Percentiles rank a stretch among this genome's conserved stretches.
These are phyloP conservation scores for Cynara cardunculus DNA, from an alignment of 129 eudicot species.

Conservation along the genomic window DNA sequence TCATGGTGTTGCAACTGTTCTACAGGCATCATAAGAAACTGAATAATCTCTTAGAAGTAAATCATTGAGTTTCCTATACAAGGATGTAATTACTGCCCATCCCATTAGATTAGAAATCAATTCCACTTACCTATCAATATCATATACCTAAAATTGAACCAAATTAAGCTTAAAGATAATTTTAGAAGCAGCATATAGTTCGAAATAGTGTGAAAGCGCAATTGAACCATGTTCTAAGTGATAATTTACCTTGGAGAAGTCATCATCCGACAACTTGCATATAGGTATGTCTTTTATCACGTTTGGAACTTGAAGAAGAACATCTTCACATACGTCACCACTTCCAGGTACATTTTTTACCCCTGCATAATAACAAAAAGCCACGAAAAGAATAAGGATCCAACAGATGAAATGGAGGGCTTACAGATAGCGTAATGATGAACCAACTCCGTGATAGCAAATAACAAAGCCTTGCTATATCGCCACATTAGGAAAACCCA, in stretches of 20 bases:
- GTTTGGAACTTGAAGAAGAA: slow-evolving; percentile 62
- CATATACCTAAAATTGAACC: background rate
- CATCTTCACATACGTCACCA: slow-evolving; percentile 26
- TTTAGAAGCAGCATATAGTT: background rate
- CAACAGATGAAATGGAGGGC: background rate
- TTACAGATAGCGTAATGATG: background rate
- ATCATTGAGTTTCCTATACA: background rate
- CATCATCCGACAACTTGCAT: slow-evolving; percentile 62
- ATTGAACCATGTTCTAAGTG: slow-evolving; percentile 4
- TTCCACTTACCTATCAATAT: background rate
- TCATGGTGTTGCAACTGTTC: background rate
- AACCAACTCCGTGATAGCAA: background rate
- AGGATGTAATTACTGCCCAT: background rate
- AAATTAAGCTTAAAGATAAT: background rate
- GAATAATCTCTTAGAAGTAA: background rate
- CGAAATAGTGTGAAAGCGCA: background rate
- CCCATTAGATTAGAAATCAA: background rate
- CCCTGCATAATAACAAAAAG: slow-evolving; percentile 36
- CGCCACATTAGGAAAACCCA: background rate
- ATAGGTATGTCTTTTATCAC: slow-evolving; percentile 48
- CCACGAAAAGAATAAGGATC: slow-evolving; percentile 11
- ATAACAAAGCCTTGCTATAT: slow-evolving; percentile 6
- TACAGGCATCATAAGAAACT: background rate
- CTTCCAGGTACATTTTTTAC: slow-evolving; percentile 37
- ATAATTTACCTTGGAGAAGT: slow-evolving; percentile 64